A percentile compares a stretch with the other conserved stretches of the same genome.
phyloP scores from a whole-genome alignment of 139 green algal species.

The Yamagishiella unicocca region DNA sequence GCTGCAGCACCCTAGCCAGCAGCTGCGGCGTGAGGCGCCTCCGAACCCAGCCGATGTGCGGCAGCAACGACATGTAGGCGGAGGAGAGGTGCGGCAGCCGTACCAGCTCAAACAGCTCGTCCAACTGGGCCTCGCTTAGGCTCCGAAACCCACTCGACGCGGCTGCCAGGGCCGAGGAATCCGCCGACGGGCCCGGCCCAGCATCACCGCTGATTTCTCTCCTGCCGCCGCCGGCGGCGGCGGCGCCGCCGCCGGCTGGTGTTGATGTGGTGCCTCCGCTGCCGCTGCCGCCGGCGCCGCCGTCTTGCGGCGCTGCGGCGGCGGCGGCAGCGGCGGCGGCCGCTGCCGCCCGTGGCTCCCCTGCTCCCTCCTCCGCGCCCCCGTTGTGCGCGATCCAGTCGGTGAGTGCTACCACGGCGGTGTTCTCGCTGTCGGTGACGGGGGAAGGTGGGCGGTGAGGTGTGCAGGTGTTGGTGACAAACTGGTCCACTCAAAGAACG shows the following conservation, averaged over 20 bases:
- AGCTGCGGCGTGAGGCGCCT: not conserved
- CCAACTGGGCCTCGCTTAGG: constrained; percentile 12
- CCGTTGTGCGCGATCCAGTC: constrained; percentile 16
- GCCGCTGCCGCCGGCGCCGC: not conserved
- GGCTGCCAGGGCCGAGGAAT: not conserved
- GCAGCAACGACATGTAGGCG: constrained; percentile 10
- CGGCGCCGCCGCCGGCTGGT: not conserved
- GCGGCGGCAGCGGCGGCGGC: not conserved
- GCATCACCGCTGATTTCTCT: not conserved
- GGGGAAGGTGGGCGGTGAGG: not conserved
- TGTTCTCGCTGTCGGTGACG: constrained; percentile 26
- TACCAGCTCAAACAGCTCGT: constrained; percentile 24
- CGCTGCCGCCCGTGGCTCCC: not conserved
- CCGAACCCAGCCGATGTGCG: not conserved
- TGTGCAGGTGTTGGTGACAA: not conserved
- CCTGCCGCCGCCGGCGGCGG: not conserved
- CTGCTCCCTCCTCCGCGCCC: too few relatives aligned
- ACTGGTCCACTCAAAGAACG: too few relatives aligned
- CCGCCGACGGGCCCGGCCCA: not conserved
- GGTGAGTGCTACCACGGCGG: constrained; percentile 3
- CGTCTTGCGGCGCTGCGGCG: not conserved
- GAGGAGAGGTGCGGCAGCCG: constrained; percentile 7
- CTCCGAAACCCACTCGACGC: too few relatives aligned
- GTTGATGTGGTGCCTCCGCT: not conserved
- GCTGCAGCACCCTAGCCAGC: not conserved